Base-by-base conservation (phyloP, 1,284 basidiomycete species). In the Golubevia sp. region DNA sequence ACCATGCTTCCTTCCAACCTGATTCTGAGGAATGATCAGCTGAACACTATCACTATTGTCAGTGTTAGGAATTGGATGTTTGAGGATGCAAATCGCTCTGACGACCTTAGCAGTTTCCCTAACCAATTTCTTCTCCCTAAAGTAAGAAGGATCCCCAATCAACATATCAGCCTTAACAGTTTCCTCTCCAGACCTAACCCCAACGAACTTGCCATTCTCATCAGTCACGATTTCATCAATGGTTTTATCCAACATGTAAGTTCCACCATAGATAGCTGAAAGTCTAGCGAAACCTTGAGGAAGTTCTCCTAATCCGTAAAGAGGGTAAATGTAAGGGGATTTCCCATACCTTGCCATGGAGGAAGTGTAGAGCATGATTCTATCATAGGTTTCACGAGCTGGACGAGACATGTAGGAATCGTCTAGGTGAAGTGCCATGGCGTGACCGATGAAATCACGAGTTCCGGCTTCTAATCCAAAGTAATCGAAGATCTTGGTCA, bases 321-420 rank as follows among this genome's bases (percentile, higher is more conserved):
- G 89, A 15, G 97, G 97, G 87, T 99, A 99, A 84, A 99, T 97
- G 88, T 99, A 99, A 2, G 97, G 97, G 20, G 97, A 99, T 86
- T 99, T 99, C 77, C 97, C 97, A 86, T 97, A 99, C 61, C 97
- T 92, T 27, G 97, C 94, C 93, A 99, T 97, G 21, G 96, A 99
- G 6, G 92, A 91, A 18, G 94, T 97, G 87, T 99, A 99, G 66
- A 99, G 90, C 71, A 98, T 88, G 85, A 99, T 97, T 67, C 97
- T 93, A 79, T 97, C 91, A 84, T 97, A 95, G 4, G 96, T 88
- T 59, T 91, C 89, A 58, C 94, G 91, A 49, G 95, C 97, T 55
- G 92, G 89, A 84, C 95, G 92, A 79, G 89, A 91, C 85, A 94
- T 92, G 86, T 99, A 99, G 85, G 95, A 92, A 83, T 99, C 97